Conservation (phyloP, 768 basidiomycete genomes). For the Paxillus ammoniavirescens region DNA sequence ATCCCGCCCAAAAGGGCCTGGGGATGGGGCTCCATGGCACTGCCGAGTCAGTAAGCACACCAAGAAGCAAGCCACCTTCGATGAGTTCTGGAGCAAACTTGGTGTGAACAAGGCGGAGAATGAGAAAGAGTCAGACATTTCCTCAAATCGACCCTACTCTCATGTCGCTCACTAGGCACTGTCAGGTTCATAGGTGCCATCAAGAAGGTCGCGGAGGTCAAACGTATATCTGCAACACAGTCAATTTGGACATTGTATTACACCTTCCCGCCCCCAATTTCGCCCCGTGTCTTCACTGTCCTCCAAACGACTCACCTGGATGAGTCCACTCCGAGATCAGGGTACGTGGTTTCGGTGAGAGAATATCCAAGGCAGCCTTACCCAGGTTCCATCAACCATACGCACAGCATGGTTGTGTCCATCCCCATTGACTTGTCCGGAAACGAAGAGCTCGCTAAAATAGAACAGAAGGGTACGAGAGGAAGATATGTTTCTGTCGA, state of each 20-base stretch:
- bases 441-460: slow-evolving; percentile 54
- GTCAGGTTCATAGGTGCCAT: slow-evolving; percentile 64
- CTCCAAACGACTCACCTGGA: slow-evolving; percentile 60
- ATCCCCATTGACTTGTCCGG: slow-evolving; percentile 65
- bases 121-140: slow-evolving; percentile 57
- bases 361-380: not conserved
- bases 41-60: slow-evolving; percentile 66
- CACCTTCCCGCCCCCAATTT: slow-evolving; percentile 66
- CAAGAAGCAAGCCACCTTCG: slow-evolving; percentile 66
- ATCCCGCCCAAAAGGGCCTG: slow-evolving; percentile 48
- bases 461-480: slow-evolving; percentile 63
- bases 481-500: slow-evolving; percentile 75
- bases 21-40: slow-evolving; percentile 65
- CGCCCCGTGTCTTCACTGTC: slow-evolving; percentile 75
- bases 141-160: not conserved
- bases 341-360: slow-evolving; percentile 40
- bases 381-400: not conserved
- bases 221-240: slow-evolving; percentile 60
- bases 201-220: slow-evolving; percentile 60
- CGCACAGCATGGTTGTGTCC: slow-evolving; percentile 44
- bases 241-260: slow-evolving; percentile 74
- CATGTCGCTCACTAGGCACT: not conserved
- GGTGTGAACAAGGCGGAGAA: slow-evolving; percentile 64
- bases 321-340: slow-evolving; percentile 50
- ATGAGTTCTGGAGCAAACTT: slow-evolving; percentile 69